phyloP scores from a whole-genome alignment of 2,329 filamentous ascomycete genomes.

The Colletotrichum sp. region DNA sequence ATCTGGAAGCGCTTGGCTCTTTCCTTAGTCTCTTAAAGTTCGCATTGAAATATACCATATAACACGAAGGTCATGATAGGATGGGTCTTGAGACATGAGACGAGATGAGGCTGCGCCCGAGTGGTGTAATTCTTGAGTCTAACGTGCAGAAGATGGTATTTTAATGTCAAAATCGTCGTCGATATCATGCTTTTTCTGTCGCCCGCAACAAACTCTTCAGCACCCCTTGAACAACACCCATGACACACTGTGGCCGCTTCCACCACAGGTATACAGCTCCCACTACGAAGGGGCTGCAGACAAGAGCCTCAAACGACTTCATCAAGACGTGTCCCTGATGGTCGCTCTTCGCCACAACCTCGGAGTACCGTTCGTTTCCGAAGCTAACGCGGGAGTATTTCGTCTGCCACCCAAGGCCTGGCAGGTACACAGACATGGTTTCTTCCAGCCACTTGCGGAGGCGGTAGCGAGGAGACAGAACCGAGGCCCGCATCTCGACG shows the following conservation, averaged over 20 bases:
- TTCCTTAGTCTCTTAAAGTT: neutral
- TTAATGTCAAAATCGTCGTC: neutral
- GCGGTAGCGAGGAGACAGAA: slow-evolving; percentile 78
- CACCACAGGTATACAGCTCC: slow-evolving; percentile 21
- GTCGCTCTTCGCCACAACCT: slow-evolving; percentile 74
- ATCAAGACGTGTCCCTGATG: slow-evolving; percentile 70
- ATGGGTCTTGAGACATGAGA: neutral
- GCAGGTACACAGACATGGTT: slow-evolving; percentile 76
- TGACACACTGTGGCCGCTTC: slow-evolving; percentile 17
- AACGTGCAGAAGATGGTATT: neutral
- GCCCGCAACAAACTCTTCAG: neutral
- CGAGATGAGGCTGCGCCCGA: neutral
- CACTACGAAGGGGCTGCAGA: slow-evolving; percentile 16
- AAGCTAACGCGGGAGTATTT: slow-evolving; percentile 95
- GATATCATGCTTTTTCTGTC: neutral
- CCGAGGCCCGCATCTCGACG: slow-evolving; percentile 88
- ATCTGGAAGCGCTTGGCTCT: neutral
- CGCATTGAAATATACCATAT: neutral
- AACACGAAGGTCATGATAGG: fast-evolving
- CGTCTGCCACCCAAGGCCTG: slow-evolving; percentile 84
- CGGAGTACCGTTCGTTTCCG: slow-evolving; percentile 88
- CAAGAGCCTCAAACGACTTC: slow-evolving; percentile 13
- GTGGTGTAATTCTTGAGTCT: neutral
- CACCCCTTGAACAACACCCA: neutral
- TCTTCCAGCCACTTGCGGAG: slow-evolving; percentile 89